Base-by-base conservation (phyloP, 2,329 filamentous ascomycete species). In the Curvularia lunata region DNA sequence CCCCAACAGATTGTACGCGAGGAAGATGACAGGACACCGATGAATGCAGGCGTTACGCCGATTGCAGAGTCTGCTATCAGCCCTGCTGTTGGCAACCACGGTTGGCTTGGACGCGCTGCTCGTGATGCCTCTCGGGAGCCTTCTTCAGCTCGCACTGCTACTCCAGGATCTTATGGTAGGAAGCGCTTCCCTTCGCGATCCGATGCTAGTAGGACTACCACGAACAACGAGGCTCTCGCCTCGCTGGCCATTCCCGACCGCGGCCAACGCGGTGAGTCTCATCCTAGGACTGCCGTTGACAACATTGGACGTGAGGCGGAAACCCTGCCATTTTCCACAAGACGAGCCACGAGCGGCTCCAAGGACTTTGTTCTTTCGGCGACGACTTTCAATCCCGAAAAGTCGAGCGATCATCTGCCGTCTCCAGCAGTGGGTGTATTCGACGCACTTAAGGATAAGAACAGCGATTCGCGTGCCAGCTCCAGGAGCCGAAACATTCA, bases 41-140 rank as follows among this genome's bases (percentile, higher is more conserved):
- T 92, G 64, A 90, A 90, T 57, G 80, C 88, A 1, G 91, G 90
- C n/a, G 85, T 91, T 0, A 98, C 94, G 0, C 94, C 94, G 0
- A 97, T 97, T 68, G 89, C 90, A 1, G 82, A 86, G 51, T 86
- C 84, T 30, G 84, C 84, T 7, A 66, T 86, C 13, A 92, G 90
- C 23, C 92, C 92, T 0, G 84, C 85, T 40, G 87, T 85, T 25
- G 71, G 69, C 12, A 68, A 58, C 48, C 72, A 70, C 27, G 70
- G 73, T 1, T 82, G 79, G 79, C 70, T 77, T 19, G 64, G 68
- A 51, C 73, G 77, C 43, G 63, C 64, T 30, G 66, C 70, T 18
- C 67, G 75, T 13, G 72, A 74, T 10, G 30, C 58, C 5, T 75
- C 73, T 13, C 70, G 80, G 32, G 80, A 81, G 54, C 79, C 80